phyloP scores from a whole-genome alignment of 345 rosid species.

The Cardamine occulta region DNA sequence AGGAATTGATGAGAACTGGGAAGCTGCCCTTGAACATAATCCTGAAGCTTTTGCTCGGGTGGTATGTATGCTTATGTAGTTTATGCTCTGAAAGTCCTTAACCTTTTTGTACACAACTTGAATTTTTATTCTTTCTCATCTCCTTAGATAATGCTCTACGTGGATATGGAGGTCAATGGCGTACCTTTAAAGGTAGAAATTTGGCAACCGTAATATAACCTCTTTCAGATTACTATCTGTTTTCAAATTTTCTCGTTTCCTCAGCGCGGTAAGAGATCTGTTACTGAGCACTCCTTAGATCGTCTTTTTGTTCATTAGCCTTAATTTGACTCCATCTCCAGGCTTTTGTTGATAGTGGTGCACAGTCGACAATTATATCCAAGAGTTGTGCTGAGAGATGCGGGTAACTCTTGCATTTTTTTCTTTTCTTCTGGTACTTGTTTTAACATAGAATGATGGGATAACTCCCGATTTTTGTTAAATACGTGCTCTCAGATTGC shows the following conservation, averaged over 20 bases:
- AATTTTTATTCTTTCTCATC: slow-evolving; percentile 22
- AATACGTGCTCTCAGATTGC: slow-evolving; percentile 55
- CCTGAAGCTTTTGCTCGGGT: slow-evolving; percentile 99
- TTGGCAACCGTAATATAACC: slow-evolving; percentile 12
- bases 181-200: slow-evolving; percentile 81
- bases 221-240: slow-evolving; percentile 9
- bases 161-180: slow-evolving; percentile 99
- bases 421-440: slow-evolving; percentile 6
- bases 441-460: not conserved
- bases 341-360: slow-evolving; percentile 99
- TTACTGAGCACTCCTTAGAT: not conserved
- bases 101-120: slow-evolving; percentile 56
- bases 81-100: slow-evolving; percentile 39
- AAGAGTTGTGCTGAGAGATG: slow-evolving; percentile 96
- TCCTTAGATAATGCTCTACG: slow-evolving; percentile 88
- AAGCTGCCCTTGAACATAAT: slow-evolving; percentile 94
- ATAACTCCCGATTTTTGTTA: slow-evolving; percentile 7
- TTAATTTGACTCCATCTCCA: slow-evolving; percentile 41
- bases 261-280: not conserved
- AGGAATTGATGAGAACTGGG: slow-evolving; percentile 99
- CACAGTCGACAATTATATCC: slow-evolving; percentile 97
- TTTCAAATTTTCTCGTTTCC: not conserved
- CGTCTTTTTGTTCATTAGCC: slow-evolving; percentile 1
- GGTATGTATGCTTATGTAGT: slow-evolving; percentile 60
- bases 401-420: slow-evolving; percentile 59